Percentiles rank a stretch among this genome's conserved stretches.
Conservation (phyloP, 2,329 filamentous ascomycete genomes). For the Xylariaceae sp. region DNA sequence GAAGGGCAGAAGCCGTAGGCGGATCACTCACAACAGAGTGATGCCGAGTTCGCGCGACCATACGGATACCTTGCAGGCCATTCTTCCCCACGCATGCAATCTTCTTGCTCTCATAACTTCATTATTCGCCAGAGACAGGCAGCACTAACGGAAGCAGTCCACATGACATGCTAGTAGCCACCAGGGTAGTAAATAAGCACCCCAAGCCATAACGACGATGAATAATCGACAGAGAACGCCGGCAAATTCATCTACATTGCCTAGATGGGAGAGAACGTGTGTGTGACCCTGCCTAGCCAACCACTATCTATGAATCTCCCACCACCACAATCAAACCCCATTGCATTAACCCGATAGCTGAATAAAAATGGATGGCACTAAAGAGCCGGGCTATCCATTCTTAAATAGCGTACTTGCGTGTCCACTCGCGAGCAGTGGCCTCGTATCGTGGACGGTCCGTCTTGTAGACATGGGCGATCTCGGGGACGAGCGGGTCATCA, state of each 20-base stretch:
- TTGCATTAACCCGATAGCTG: background rate
- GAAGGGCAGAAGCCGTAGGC: constrained; percentile 5
- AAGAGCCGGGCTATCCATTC: constrained; percentile 5
- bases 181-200: constrained; percentile 2
- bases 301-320: constrained; percentile 17
- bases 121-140: constrained; percentile 20
- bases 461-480: constrained; percentile 99
- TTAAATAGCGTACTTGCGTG: constrained; percentile 96
- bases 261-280: constrained; percentile 23
- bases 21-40: constrained; percentile 3
- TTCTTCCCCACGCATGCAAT: constrained; percentile 18
- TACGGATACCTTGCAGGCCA: constrained; percentile 7
- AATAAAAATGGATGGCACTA: background rate
- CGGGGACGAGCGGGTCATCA: constrained; percentile 95
- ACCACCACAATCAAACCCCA: background rate
- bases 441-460: constrained; percentile 94
- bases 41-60: background rate
- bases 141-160: constrained; percentile 18
- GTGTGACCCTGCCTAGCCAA: constrained; percentile 20
- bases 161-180: constrained; percentile 19
- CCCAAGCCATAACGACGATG: constrained; percentile 25
- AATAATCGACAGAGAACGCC: constrained; percentile 24
- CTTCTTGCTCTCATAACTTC: constrained; percentile 21
- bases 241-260: constrained; percentile 27
- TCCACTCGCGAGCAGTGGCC: constrained; percentile 96